These are phyloP conservation scores for Suhomyces xylopsoci DNA, from an alignment of 805 yeast species.

Conservation along the genomic window DNA sequence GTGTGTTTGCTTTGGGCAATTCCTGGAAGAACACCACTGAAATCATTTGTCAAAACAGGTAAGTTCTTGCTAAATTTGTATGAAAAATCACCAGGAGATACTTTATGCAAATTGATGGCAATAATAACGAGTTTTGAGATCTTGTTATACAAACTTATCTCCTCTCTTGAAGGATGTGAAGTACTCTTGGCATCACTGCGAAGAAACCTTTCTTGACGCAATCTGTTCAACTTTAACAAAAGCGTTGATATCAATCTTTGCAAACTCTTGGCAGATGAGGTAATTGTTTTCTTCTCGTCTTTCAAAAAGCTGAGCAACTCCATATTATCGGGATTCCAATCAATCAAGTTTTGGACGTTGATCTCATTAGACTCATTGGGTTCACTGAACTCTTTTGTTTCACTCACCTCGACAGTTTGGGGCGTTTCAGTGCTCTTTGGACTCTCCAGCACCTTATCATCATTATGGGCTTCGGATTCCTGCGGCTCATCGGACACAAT, in stretches of 20 bases:
- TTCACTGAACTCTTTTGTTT: neutral
- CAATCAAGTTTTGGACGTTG: constrained; percentile 29
- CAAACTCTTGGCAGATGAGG: constrained; percentile 26
- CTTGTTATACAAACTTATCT: constrained; percentile 28
- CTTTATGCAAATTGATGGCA: constrained; percentile 29
- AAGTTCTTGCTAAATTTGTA: constrained; percentile 39
- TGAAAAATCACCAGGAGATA: constrained; percentile 24
- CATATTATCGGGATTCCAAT: constrained; percentile 35
- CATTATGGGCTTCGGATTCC: neutral
- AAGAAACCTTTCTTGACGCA: constrained; percentile 39
- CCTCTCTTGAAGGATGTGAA: constrained; percentile 25
- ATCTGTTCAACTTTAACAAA: constrained; percentile 33
- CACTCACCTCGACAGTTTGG: neutral
- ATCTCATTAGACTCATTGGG: constrained; percentile 13
- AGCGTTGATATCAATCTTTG: constrained; percentile 34
- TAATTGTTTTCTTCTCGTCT: constrained; percentile 19
- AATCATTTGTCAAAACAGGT: constrained; percentile 72
- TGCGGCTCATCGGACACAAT: constrained; percentile 4
- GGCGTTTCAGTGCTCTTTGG: constrained; percentile 4
- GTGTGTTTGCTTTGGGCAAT: constrained; percentile 25
- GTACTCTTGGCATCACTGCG: constrained; percentile 24
- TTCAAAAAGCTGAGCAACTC: constrained; percentile 23
- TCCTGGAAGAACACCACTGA: constrained; percentile 78
- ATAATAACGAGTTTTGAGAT: constrained; percentile 28
- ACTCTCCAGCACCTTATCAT: neutral